Percentiles rank a stretch among this genome's conserved stretches.
Conservation (phyloP, 805 yeast species). For the Schizosaccharomyces japonicus region DNA sequence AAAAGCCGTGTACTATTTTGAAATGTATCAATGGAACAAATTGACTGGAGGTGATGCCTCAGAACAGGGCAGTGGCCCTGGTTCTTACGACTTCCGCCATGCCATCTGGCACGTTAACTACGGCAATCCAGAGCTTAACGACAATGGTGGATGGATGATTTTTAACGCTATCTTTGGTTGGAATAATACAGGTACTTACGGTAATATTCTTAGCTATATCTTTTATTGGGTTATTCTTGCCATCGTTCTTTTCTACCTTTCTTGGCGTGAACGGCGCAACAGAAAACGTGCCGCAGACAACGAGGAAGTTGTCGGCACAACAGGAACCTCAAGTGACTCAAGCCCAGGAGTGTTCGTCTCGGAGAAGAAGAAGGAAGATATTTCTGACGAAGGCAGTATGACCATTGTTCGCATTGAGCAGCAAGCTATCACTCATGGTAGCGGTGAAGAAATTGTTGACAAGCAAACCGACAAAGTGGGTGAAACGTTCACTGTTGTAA, state of each 20-base stretch:
- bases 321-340: too few relatives aligned
- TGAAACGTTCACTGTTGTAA: too few relatives aligned
- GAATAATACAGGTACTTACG: constrained; percentile 90
- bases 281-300: too few relatives aligned
- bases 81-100: constrained; percentile 60
- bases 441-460: too few relatives aligned
- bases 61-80: constrained; percentile 82
- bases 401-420: too few relatives aligned
- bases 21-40: constrained; percentile 36
- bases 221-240: constrained; percentile 63
- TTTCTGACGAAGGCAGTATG: too few relatives aligned
- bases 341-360: too few relatives aligned
- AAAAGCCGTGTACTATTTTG: constrained; percentile 78
- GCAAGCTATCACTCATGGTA: too few relatives aligned
- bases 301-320: neutral
- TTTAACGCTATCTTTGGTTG: constrained; percentile 79
- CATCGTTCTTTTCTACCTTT: constrained; percentile 31
- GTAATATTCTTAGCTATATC: constrained; percentile 74
- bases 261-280: constrained; percentile 50
- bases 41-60: constrained; percentile 85
- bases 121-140: constrained; percentile 76
- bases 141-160: constrained; percentile 69
- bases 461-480: too few relatives aligned
- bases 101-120: constrained; percentile 93
- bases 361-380: too few relatives aligned